These are phyloP conservation scores for Yarrowia hollandica DNA, from an alignment of 805 yeast genomes.

Conservation along the genomic window DNA sequence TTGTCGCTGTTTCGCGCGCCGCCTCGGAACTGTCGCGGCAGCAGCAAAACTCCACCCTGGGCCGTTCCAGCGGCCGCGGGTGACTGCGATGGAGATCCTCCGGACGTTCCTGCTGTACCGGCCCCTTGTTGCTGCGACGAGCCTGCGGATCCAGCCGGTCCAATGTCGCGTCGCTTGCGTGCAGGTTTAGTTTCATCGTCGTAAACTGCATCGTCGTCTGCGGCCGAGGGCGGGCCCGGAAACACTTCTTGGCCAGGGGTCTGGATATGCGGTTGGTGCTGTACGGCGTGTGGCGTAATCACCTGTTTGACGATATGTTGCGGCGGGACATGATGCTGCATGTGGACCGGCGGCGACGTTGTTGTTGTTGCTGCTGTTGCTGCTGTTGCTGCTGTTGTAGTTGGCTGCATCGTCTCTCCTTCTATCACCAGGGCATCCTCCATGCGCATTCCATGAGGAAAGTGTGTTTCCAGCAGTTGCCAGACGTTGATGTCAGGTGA, in stretches of 20 bases:
- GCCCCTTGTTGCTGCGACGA: neutral
- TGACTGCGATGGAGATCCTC: conserved; percentile 19
- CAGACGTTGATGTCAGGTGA: conserved; percentile 67
- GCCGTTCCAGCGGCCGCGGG: conserved; percentile 27
- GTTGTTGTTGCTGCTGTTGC: no score
- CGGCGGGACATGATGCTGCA: neutral
- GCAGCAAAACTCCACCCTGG: conserved; percentile 37
- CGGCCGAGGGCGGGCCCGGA: conserved; percentile 22
- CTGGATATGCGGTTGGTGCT: neutral
- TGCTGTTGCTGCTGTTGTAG: neutral
- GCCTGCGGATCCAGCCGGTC: neutral
- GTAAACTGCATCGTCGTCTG: neutral
- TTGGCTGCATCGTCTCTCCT: conserved; percentile 38
- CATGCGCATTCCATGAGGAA: conserved; percentile 68
- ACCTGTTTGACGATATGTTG: conserved; percentile 13
- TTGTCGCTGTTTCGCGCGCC: conserved; percentile 23
- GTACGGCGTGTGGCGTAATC: neutral
- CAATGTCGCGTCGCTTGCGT: neutral
- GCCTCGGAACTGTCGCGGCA: conserved; percentile 38
- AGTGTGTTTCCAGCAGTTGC: conserved; percentile 57
- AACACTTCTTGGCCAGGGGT: conserved; percentile 12
- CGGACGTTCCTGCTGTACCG: conserved; percentile 1
- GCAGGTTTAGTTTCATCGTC: conserved; percentile 13
- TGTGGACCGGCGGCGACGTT: no score
- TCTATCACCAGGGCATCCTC: conserved; percentile 64